A percentile compares a stretch with the other conserved stretches of the same genome.
phyloP scores from a whole-genome alignment of 805 yeast genomes.

The Cyberlindnera mrakii region DNA sequence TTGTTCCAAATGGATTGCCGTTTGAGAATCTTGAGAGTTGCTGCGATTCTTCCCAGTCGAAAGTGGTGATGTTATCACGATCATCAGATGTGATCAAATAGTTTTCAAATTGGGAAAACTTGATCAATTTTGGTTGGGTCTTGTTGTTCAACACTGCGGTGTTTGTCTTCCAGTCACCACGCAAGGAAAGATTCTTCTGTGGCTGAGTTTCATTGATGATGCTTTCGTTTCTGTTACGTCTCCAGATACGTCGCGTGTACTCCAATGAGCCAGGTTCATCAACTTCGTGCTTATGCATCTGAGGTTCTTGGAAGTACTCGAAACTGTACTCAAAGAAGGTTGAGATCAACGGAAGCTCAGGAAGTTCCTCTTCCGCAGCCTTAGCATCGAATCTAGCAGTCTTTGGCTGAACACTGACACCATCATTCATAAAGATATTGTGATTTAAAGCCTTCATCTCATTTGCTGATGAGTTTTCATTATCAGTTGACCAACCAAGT shows the following conservation, averaged over 20 bases:
- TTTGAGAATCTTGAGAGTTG: constrained; percentile 67
- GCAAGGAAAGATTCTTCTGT: constrained; percentile 75
- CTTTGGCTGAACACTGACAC: constrained; percentile 46
- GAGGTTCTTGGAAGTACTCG: constrained; percentile 96
- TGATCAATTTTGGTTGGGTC: constrained; percentile 72
- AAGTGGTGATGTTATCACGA: constrained; percentile 73
- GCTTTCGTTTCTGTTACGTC: constrained; percentile 81
- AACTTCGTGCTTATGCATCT: constrained; percentile 73
- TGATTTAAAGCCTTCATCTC: constrained; percentile 4
- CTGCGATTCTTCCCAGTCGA: constrained; percentile 75
- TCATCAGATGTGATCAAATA: constrained; percentile 77
- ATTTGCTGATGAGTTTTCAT: constrained; percentile 13
- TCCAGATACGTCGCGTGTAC: constrained; percentile 78
- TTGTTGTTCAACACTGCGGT: constrained; percentile 56
- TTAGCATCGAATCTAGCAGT: constrained; percentile 45
- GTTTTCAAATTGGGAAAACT: constrained; percentile 88
- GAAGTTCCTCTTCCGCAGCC: constrained; percentile 16
- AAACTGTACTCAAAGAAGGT: constrained; percentile 67
- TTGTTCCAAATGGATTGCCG: constrained; percentile 82
- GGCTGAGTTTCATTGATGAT: constrained; percentile 86
- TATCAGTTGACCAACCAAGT: constrained; percentile 21
- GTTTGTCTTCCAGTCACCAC: constrained; percentile 79
- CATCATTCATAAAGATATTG: constrained; percentile 12
- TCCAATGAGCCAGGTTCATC: constrained; percentile 93
- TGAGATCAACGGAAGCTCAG: constrained; percentile 47